Conservation (phyloP, 257 asterid species). For the Anisodus tanguticus region DNA sequence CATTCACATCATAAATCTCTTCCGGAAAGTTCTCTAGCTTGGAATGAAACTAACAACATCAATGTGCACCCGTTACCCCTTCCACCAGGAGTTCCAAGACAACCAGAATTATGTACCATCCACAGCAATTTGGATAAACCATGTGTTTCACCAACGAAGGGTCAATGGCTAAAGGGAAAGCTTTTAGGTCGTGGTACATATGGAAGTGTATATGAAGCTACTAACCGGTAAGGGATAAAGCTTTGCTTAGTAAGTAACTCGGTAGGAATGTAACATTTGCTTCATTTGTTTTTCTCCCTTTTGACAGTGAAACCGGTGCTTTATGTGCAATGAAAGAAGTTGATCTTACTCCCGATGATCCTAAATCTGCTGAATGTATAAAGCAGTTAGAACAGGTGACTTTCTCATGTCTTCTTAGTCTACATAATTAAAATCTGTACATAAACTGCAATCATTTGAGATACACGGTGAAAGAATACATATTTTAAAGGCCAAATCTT, state of each 20-base stretch:
- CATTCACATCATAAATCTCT: constrained; percentile 51
- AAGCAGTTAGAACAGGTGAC: constrained; percentile 85
- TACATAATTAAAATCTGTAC: not conserved
- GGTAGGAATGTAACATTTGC: constrained; percentile 12
- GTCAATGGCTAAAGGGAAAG: constrained; percentile 81
- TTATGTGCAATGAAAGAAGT: constrained; percentile 90
- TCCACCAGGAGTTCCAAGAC: constrained; percentile 65
- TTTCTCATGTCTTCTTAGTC: constrained; percentile 33
- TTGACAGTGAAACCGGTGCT: constrained; percentile 86
- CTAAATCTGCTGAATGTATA: constrained; percentile 66
- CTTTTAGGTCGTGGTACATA: constrained; percentile 83
- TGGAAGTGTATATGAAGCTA: constrained; percentile 86
- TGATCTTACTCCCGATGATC: constrained; percentile 72
- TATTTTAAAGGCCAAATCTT: not conserved
- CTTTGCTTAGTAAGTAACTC: not conserved
- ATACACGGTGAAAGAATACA: not conserved
- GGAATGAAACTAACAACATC: constrained; percentile 48
- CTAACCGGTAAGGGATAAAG: constrained; percentile 58
- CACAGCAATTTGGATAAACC: constrained; percentile 50
- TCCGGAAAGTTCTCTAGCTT: constrained; percentile 44
- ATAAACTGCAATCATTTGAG: constrained; percentile 8
- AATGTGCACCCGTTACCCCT: constrained; percentile 76
- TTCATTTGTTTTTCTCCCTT: constrained; percentile 29
- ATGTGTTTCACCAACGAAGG: constrained; percentile 49
- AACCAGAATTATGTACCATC: constrained; percentile 41